Conservation (phyloP, 2,329 filamentous ascomycete species). For the Alternaria dauci region DNA sequence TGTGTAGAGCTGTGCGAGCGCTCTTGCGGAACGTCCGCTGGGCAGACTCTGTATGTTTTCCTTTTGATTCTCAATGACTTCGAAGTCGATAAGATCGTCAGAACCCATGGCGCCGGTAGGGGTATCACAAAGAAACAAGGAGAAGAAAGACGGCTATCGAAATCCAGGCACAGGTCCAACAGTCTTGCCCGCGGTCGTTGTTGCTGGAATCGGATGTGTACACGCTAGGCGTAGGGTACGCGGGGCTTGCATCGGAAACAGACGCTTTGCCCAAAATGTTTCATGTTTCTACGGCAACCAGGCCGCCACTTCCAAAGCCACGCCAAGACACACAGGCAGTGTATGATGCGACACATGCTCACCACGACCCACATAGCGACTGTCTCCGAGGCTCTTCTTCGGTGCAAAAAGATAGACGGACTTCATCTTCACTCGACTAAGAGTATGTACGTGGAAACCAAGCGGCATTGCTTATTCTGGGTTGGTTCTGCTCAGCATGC, state of each 20-base stretch:
- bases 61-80: constrained; percentile 94
- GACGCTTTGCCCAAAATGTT: constrained; percentile 23
- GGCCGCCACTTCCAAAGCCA: not conserved
- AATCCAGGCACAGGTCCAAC: constrained; percentile 3
- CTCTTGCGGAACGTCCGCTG: constrained; percentile 85
- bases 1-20: constrained; percentile 83
- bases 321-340: not conserved
- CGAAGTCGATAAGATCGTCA: constrained; percentile 70
- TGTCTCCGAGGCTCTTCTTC: not conserved
- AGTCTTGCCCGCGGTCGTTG: constrained; percentile 29
- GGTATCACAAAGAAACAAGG: constrained; percentile 40
- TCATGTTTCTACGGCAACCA: constrained; percentile 31
- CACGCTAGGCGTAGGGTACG: constrained; percentile 7
- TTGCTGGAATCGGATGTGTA: constrained; percentile 25
- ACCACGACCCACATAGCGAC: not conserved
- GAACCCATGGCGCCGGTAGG: constrained; percentile 51
- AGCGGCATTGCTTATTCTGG: too few relatives aligned
- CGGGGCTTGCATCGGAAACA: constrained; percentile 29
- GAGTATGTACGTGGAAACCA: too few relatives aligned
- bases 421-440: too few relatives aligned
- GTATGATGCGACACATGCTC: not conserved
- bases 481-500: too few relatives aligned
- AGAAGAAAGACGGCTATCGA: constrained; percentile 20
- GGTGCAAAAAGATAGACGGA: too few relatives aligned
- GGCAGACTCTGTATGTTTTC: constrained; percentile 97